Percentiles rank a stretch among this genome's conserved stretches.
Evolutionary conservation across 441 rosid species (phyloP).

Genomic region (Croton laevigatus): DNA sequence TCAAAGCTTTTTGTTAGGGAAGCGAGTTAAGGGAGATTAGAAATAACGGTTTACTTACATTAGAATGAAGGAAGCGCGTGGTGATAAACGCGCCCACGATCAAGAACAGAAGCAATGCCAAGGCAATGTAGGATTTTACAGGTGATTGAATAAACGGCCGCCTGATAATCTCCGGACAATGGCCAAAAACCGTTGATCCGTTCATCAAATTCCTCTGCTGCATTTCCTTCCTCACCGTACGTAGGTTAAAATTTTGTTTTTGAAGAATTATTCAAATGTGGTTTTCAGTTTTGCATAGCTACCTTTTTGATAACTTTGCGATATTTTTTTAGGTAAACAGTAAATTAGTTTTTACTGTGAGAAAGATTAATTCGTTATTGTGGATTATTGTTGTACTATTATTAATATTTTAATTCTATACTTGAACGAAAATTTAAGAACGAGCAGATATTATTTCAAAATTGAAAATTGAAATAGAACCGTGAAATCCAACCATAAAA

Average conservation of each 20-base stretch:
- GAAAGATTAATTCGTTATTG: background rate
- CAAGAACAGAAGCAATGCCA: slow-evolving; percentile 32
- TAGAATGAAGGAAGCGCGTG: slow-evolving; percentile 37
- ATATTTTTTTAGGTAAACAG: too few species aligned
- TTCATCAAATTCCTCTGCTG: slow-evolving; percentile 14
- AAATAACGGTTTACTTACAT: slow-evolving; percentile 19
- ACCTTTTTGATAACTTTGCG: too few species aligned
- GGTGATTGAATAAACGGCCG: slow-evolving; percentile 26
- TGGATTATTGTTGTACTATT: too few species aligned
- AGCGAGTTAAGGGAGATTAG: background rate
- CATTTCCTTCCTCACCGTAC: background rate
- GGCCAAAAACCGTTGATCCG: slow-evolving; percentile 25
- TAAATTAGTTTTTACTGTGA: background rate
- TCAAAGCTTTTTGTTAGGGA: background rate
- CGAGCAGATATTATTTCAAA: too few species aligned
- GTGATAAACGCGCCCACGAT: slow-evolving; percentile 42
- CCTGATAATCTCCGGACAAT: slow-evolving; percentile 21
- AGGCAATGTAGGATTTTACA: slow-evolving; percentile 22
- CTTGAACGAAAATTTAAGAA: too few species aligned
- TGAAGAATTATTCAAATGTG: background rate
- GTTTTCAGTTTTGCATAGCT: background rate
- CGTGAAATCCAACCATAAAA: too few species aligned
- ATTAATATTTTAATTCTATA: too few species aligned
- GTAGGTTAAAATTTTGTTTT: too few species aligned
- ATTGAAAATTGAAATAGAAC: too few species aligned